phyloP scores from a whole-genome alignment of 345 rosid genomes.

The Murraya paniculata region DNA sequence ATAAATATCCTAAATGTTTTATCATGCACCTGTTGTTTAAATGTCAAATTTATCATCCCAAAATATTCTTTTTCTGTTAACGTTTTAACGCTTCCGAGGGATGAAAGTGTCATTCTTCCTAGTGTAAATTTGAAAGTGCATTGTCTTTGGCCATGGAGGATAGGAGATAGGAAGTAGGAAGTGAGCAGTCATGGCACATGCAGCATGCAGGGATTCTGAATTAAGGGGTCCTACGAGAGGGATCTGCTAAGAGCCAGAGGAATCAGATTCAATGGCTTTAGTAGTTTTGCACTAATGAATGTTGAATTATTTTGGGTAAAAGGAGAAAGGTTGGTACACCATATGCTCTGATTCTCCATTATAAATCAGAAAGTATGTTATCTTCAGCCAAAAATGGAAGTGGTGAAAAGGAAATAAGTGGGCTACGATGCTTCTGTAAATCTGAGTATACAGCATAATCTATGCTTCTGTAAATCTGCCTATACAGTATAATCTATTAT shows the following conservation, averaged over 20 bases:
- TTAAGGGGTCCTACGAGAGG: slow-evolving; percentile 33
- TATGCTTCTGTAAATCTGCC: slow-evolving; percentile 3
- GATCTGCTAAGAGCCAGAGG: slow-evolving; percentile 10
- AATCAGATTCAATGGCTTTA: slow-evolving; percentile 23
- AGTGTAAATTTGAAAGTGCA: neutral
- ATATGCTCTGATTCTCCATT: slow-evolving; percentile 20
- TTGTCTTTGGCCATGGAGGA: slow-evolving; percentile 6
- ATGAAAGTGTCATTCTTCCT: too few species aligned
- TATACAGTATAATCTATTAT: neutral
- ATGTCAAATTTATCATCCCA: too few species aligned
- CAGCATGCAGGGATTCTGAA: slow-evolving; percentile 32
- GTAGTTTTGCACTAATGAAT: slow-evolving; percentile 5
- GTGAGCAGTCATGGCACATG: slow-evolving; percentile 40
- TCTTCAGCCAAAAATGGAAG: slow-evolving; percentile 6
- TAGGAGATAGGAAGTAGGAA: slow-evolving; percentile 5
- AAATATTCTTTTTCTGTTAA: neutral
- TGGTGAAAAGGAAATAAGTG: neutral
- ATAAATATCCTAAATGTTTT: too few species aligned
- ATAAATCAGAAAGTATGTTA: slow-evolving; percentile 1
- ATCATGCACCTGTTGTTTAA: too few species aligned
- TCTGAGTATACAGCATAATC: slow-evolving; percentile 6
- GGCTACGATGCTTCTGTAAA: neutral
- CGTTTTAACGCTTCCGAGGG: neutral
- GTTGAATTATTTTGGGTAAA: slow-evolving; percentile 13
- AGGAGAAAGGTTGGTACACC: slow-evolving; percentile 7